Evolutionary conservation across 163 green algal species (phyloP), one percentile per base, ranked within the genome.

Genomic region (Prototheca wickerhamii): DNA sequence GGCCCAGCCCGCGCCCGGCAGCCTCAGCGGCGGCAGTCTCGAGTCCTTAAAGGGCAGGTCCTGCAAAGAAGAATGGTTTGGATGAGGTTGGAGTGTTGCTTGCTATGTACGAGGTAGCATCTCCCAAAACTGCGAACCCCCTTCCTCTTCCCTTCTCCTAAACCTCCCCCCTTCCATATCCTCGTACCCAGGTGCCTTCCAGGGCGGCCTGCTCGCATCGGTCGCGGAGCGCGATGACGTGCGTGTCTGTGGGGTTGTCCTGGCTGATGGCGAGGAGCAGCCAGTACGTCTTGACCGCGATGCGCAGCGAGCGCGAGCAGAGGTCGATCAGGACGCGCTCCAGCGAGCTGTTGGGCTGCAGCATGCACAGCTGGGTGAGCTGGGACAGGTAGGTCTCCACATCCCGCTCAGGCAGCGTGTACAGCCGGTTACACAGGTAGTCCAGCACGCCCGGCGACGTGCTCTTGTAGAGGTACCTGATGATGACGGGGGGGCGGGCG

Each of bases 241-340:
- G 68, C 46, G 76, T 77, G 69, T 83, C 81, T 49, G 81, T 83
- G 0, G 83, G 84, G 40, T 89, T 78, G 77, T 98, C 91, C 65
- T 96, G 89, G 4, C 72, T 77, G 46, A 95, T 84, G 31, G 91
- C 89, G 53, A 89, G 68, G 62, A 98, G 71, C 43, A 97, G 79
- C 91, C 91, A 98, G 61, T 94, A 90, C 8, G 89, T 73, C 87
- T 97, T 96, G 53, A 95, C 80, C 2, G 89, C 89, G 30, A 96
- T 74, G 29, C 81, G 73, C 31, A 97, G 79, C 1, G 84, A 95
- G 25, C 81, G 78, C 20, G 71, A 65, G 49, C 88, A 96, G 0
- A 95, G 74, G 52, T 90, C 77, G 1, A 89, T 62, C 2, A 98
- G 68, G 4, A 90, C 85, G 25, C 77, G 74, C 65, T 96, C 89